Base-by-base conservation (phyloP, 2,329 filamentous ascomycete species). In the Sporothrix phasma region DNA sequence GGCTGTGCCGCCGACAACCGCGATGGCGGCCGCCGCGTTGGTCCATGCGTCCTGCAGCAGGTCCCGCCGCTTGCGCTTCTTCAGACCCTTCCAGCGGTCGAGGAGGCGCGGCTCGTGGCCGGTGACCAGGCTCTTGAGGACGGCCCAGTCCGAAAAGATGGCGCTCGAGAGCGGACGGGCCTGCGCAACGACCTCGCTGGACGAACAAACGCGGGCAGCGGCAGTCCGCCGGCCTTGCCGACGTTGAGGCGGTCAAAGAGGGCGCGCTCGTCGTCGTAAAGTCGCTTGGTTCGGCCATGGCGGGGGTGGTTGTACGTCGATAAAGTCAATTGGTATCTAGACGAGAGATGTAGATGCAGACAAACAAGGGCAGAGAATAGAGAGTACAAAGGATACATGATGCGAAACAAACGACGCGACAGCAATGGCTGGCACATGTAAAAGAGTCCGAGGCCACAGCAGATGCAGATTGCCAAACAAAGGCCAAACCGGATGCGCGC, bases 241-340 rank as follows among this genome's bases (percentile, higher is more conserved):
- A 68, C 66, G 62, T 64, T 66, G 37, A 66, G 66, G 39, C 65
- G 66, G 46, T 64, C 66, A 34, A 68, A 68, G 3, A 67, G 65
- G 2, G 61, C 65, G 5, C 49, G 58, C 60, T 68, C 67, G 47
- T 68, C 65, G 41, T 65, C 66, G 65, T 66, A 43, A 68, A 68
- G 59, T 62, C 66, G 31, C 61, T 31, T 24, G 65, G 65, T 65
- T 68, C 66, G 1, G 49, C 15, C 61, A 54, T 54, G 4, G 3
- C 3, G n/a, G n/a, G 10, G 24, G 15, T 11, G 37, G 19, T 1
- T 37, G 6, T 24, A 45, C 3, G 41, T n/a, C 4, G 22, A 1
- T 15, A 53, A 6, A 43, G 11, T 59, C 39, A 45, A 31, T 19
- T 59, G 24, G 54, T 59, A 45, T 59, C 39, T 31, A 59, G 22